Percentiles rank a stretch among this genome's conserved stretches.
phyloP scores from a whole-genome alignment of 202 grass and related monocot genomes.

The Panicum virgatum region DNA sequence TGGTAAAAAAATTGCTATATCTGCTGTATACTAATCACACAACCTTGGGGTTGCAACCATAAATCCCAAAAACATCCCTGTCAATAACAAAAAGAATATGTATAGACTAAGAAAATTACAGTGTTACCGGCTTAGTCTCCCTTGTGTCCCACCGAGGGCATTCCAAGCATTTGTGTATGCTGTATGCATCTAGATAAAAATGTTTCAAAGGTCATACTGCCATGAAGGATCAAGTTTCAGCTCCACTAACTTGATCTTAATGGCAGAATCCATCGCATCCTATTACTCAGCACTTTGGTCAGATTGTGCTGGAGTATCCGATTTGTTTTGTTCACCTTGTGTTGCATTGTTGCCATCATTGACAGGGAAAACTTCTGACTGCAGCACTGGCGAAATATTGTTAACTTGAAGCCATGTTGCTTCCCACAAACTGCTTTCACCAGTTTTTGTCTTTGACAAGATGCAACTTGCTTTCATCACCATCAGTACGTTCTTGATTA shows the following conservation, averaged over 20 bases:
- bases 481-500: slow-evolving; percentile 82
- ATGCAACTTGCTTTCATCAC: slow-evolving; percentile 84
- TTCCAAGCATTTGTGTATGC: slow-evolving; percentile 30
- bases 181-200: slow-evolving; percentile 8
- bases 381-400: slow-evolving; percentile 67
- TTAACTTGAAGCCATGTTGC: slow-evolving; percentile 85
- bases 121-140: slow-evolving; percentile 34
- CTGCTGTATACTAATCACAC: slow-evolving; percentile 45
- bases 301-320: slow-evolving; percentile 25
- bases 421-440: slow-evolving; percentile 75
- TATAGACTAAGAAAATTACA: slow-evolving; percentile 37
- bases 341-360: slow-evolving; percentile 33
- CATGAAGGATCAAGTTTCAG: slow-evolving; percentile 5
- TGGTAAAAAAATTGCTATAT: not conserved
- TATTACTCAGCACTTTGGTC: slow-evolving; percentile 30
- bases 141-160: slow-evolving; percentile 10
- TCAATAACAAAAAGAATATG: slow-evolving; percentile 27
- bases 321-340: slow-evolving; percentile 33
- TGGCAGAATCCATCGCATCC: not conserved
- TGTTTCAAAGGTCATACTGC: not conserved
- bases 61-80: not conserved
- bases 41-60: slow-evolving; percentile 36
- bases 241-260: slow-evolving; percentile 4
- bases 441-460: slow-evolving; percentile 55
- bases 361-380: slow-evolving; percentile 67